phyloP scores from a whole-genome alignment of 805 yeast genomes.

The Cyberlindnera misumaiensis region DNA sequence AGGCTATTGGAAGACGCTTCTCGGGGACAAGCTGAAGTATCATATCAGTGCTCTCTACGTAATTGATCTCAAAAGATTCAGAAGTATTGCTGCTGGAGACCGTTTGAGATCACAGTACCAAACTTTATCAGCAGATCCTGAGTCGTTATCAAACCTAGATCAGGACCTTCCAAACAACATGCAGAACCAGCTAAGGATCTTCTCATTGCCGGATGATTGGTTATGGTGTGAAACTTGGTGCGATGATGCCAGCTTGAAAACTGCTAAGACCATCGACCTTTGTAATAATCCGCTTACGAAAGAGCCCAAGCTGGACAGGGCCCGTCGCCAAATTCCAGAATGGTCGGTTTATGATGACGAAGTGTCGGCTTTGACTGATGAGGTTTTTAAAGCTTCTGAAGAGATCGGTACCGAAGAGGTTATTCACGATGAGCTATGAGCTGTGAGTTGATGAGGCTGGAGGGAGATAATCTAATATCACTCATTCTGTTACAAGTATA shows the following conservation, averaged over 20 bases:
- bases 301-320: conserved; percentile 71
- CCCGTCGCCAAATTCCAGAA: conserved; percentile 70
- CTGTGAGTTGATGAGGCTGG: too few relatives aligned
- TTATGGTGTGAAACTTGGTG: conserved; percentile 96
- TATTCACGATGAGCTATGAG: conserved; percentile 5
- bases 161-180: conserved; percentile 91
- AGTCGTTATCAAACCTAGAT: conserved; percentile 75
- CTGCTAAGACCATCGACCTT: conserved; percentile 74
- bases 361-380: conserved; percentile 29
- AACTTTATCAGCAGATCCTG: conserved; percentile 67
- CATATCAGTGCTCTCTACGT: conserved; percentile 84
- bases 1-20: conserved; percentile 76
- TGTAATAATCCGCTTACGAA: conserved; percentile 81
- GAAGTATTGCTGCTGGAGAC: conserved; percentile 72
- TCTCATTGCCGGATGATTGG: conserved; percentile 77
- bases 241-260: conserved; percentile 47
- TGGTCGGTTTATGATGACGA: conserved; percentile 64
- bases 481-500: too few relatives aligned
- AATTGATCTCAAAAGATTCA: conserved; percentile 64
- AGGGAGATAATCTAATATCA: too few relatives aligned
- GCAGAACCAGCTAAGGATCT: conserved; percentile 61
- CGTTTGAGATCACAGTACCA: conserved; percentile 79
- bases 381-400: neutral
- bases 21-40: conserved; percentile 47
- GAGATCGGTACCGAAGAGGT: too few relatives aligned